These are phyloP conservation scores for Cryptosporidium felis DNA, from an alignment of 169 alveolate genomes.

Conservation along the genomic window DNA sequence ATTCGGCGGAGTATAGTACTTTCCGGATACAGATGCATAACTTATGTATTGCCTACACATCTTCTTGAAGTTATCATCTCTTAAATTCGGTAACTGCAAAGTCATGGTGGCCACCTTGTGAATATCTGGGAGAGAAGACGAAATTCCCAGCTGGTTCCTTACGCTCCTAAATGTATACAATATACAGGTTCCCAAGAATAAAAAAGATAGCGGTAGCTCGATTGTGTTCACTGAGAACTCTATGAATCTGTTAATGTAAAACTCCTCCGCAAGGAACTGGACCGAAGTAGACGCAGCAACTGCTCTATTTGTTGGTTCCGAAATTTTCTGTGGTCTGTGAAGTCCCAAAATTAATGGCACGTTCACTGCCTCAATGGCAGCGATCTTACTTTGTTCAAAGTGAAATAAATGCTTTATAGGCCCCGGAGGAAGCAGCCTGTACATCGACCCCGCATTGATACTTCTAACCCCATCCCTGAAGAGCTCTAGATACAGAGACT, in stretches of 20 bases:
- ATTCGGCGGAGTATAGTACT: background rate
- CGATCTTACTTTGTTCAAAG: constrained; percentile 19
- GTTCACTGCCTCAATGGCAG: constrained; percentile 16
- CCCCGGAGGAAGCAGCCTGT: constrained; percentile 45
- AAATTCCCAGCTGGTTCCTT: constrained; percentile 39
- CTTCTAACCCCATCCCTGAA: background rate
- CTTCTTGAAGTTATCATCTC: background rate
- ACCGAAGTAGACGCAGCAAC: constrained; percentile 46
- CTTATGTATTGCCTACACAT: constrained; percentile 10
- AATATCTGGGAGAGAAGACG: constrained; percentile 53
- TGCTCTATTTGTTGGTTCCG: constrained; percentile 32
- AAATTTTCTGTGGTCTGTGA: constrained; percentile 44
- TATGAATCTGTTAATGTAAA: constrained; percentile 28
- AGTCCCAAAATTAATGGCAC: constrained; percentile 53
- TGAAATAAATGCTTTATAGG: constrained; percentile 11
- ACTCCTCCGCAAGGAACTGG: constrained; percentile 35
- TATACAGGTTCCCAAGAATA: constrained; percentile 40
- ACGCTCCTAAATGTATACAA: constrained; percentile 36
- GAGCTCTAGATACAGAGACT: background rate
- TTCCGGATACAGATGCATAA: background rate
- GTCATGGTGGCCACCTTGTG: constrained; percentile 41
- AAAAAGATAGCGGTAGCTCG: constrained; percentile 11
- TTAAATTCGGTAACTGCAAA: constrained; percentile 30
- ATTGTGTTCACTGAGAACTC: constrained; percentile 18
- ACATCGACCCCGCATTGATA: constrained; percentile 25